A percentile compares a stretch with the other conserved stretches of the same genome.
phyloP scores from a whole-genome alignment of 1,139 yeast species.

The Magnusiomyces fungicola region DNA sequence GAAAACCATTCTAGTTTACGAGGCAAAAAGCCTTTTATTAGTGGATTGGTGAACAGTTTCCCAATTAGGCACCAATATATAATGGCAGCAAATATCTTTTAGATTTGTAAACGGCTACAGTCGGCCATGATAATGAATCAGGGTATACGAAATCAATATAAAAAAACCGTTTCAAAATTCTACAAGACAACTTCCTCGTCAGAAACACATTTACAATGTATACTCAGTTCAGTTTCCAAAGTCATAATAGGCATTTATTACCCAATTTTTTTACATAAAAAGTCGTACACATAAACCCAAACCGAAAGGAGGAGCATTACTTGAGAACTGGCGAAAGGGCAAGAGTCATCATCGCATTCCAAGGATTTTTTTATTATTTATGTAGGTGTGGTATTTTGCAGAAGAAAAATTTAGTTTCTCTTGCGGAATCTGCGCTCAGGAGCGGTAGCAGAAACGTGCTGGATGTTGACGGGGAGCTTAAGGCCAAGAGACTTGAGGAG shows the following conservation, averaged over 20 bases:
- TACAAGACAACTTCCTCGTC: background rate
- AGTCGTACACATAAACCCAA: background rate
- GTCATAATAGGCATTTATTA: background rate
- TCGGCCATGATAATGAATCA: background rate
- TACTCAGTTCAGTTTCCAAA: background rate
- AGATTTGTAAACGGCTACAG: background rate
- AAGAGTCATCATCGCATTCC: too few species aligned
- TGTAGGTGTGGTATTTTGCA: background rate
- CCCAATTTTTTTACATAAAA: background rate
- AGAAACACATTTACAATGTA: background rate
- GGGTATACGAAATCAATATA: background rate
- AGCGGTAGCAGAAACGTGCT: conserved; percentile 89
- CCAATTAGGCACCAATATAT: too few species aligned
- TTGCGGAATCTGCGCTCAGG: conserved; percentile 90
- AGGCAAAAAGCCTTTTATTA: too few species aligned
- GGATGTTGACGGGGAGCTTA: conserved; percentile 88
- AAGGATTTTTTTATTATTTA: background rate
- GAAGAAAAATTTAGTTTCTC: conserved; percentile 52
- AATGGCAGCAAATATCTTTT: too few species aligned
- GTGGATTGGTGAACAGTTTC: too few species aligned
- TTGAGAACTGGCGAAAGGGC: too few species aligned
- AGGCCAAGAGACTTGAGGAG: conserved; percentile 95
- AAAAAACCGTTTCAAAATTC: background rate
- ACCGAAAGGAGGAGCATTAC: too few species aligned
- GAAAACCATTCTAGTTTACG: too few species aligned